Conservation (phyloP, 768 basidiomycete genomes). For the Boletales sp. region DNA sequence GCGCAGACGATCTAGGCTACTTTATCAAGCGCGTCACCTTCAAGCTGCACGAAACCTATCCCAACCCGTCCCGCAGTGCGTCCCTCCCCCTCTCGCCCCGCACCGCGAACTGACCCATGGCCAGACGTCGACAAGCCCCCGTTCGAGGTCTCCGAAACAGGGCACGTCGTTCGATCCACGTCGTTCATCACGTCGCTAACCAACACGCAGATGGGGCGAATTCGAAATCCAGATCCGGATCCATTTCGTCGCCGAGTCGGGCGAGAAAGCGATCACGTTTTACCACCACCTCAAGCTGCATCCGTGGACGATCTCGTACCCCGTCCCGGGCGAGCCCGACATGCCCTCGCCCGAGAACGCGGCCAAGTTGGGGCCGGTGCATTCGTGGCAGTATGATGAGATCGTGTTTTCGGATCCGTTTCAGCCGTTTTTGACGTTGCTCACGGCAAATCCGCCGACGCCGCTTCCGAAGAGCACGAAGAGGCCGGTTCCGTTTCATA, state of each 20-base stretch:
- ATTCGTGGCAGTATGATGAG: constrained; percentile 99
- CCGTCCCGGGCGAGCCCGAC: constrained; percentile 45
- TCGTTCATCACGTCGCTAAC: too few relatives aligned
- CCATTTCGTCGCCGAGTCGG: constrained; percentile 83
- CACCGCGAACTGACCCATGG: not conserved
- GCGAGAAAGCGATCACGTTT: constrained; percentile 83
- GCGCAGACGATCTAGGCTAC: constrained; percentile 84
- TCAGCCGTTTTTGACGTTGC: constrained; percentile 75
- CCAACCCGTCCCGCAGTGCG: constrained; percentile 86
- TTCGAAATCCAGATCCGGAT: constrained; percentile 95
- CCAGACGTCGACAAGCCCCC: constrained; percentile 89
- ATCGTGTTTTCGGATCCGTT: constrained; percentile 95
- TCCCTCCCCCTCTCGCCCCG: not conserved
- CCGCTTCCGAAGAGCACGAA: constrained; percentile 60
- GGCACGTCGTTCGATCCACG: constrained; percentile 41
- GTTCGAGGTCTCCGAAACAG: constrained; percentile 94
- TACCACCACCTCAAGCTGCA: constrained; percentile 96
- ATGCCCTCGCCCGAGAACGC: constrained; percentile 66
- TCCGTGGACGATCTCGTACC: constrained; percentile 62
- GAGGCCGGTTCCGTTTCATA: constrained; percentile 69
- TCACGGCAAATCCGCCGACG: constrained; percentile 81
- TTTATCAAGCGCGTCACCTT: constrained; percentile 96
- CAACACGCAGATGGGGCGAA: constrained; percentile 80
- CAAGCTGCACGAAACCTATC: constrained; percentile 95
- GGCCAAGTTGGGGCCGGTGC: constrained; percentile 71